Percentiles rank a stretch among this genome's conserved stretches.
These are phyloP conservation scores for Stagonosporopsis tanaceti DNA, from an alignment of 2,329 filamentous ascomycete genomes.

Conservation along the genomic window DNA sequence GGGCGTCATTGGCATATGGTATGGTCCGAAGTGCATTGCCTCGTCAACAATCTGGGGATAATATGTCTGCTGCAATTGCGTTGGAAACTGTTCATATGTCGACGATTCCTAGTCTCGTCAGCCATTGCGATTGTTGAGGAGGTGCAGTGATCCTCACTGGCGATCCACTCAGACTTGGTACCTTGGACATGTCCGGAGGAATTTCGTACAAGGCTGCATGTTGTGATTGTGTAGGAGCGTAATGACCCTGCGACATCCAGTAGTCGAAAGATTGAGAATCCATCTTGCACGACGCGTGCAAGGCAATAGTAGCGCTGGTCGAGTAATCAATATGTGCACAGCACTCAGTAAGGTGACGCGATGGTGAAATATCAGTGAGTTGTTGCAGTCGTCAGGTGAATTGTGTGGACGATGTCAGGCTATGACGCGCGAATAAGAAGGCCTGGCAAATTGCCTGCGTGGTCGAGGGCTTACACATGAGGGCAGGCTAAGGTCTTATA, in stretches of 20 bases:
- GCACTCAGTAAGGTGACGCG: not conserved
- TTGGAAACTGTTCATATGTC: slow-evolving; percentile 48
- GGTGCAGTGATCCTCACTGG: slow-evolving; percentile 37
- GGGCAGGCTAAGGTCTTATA: slow-evolving; percentile 49
- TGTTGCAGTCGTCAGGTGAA: not conserved
- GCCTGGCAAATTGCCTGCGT: slow-evolving; percentile 33
- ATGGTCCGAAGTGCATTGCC: slow-evolving; percentile 42
- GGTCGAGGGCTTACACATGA: slow-evolving; percentile 35
- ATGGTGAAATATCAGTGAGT: not conserved
- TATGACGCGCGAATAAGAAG: slow-evolving; percentile 8
- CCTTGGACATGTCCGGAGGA: slow-evolving; percentile 46
- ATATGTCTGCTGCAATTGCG: slow-evolving; percentile 42
- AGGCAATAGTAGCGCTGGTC: not conserved
- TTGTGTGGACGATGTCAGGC: not conserved
- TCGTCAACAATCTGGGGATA: slow-evolving; percentile 47
- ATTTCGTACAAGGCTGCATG: slow-evolving; percentile 42
- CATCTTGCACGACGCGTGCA: slow-evolving; percentile 30
- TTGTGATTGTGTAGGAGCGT: slow-evolving; percentile 44
- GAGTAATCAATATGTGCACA: slow-evolving; percentile 2
- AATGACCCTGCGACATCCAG: slow-evolving; percentile 48
- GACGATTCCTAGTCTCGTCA: slow-evolving; percentile 41
- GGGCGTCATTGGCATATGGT: slow-evolving; percentile 50
- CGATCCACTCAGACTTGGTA: slow-evolving; percentile 50
- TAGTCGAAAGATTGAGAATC: slow-evolving; percentile 49
- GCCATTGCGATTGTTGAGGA: too few relatives aligned